Base-by-base conservation (phyloP, 768 basidiomycete genomes). In the Trametes cingulata region DNA sequence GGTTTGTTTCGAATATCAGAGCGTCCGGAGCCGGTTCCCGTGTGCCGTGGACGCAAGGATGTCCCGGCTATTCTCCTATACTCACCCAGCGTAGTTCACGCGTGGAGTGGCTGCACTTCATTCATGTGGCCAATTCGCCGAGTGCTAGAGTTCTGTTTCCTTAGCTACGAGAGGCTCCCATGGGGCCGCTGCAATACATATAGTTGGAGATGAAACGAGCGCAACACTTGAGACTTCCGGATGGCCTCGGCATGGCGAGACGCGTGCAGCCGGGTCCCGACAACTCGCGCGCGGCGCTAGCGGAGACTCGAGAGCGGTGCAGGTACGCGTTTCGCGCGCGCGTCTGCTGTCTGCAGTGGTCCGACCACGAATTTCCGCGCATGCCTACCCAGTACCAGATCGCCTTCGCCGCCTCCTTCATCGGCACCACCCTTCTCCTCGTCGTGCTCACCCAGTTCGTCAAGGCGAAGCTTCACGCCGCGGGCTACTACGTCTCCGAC, bases 401-500 rank as follows among this genome's bases (percentile, higher is more conserved):
- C 51, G 77, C 78, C 13, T 88, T 89, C 68, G 68, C 88, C 43
- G 60, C 72, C 52, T 79, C 87, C 22, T 82, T 86, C 67, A 48
- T 81, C 67, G 52, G 67, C 67, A 76, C 81, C 48, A 80, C 86
- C 62, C 33, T 70, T 33, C 20, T 74, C 56, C 85, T 90, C 73
- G 63, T 83, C 67, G 55, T 75, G 60, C 55, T 77, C 68, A 73
- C 78, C 55, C 74, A 73, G 66, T 76, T 75, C 66, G 45, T 86
- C 61, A 68, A 75, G 63, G 48, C 69, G 19, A 75, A 67, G 57
- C 84, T 90, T 65, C 67, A 67, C 7, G 78, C 76, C 9, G 80
- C 81, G 10, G 86, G 86, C 67, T 86, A 83, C 79, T 75, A 84
- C 75, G 43, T 85, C 57, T 76, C 81, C 25, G 72, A 80, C 19